These are phyloP conservation scores for Euphorbia celastroides DNA, from an alignment of 441 rosid genomes.

Conservation along the genomic window DNA sequence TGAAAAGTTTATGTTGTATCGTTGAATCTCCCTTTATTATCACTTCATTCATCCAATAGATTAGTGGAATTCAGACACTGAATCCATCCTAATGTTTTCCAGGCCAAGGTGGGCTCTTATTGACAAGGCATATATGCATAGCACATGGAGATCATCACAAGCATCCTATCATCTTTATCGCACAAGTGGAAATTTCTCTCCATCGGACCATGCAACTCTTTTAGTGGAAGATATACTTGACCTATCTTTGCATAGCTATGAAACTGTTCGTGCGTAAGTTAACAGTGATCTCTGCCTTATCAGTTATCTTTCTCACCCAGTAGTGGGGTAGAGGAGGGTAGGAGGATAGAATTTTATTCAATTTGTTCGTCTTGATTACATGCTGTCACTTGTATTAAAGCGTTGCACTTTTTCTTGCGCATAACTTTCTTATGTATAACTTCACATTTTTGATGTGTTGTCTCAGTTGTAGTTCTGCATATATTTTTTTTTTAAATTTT, in stretches of 20 bases:
- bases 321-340: background rate
- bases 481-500: background rate
- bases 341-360: background rate
- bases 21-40: slow-evolving; percentile 15
- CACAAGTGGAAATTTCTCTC: slow-evolving; percentile 65
- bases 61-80: slow-evolving; percentile 10
- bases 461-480: background rate
- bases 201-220: slow-evolving; percentile 63
- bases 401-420: slow-evolving; percentile 3
- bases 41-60: slow-evolving; percentile 11
- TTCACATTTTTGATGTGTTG: background rate
- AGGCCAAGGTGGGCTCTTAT: slow-evolving; percentile 99
- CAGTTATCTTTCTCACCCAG: background rate
- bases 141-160: slow-evolving; percentile 98
- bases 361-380: background rate
- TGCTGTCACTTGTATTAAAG: background rate
- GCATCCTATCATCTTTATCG: slow-evolving; percentile 90
- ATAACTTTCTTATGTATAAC: background rate
- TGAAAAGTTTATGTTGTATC: slow-evolving; percentile 21
- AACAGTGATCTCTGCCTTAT: background rate
- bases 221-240: slow-evolving; percentile 85
- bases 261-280: slow-evolving; percentile 95
- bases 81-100: slow-evolving; percentile 26
- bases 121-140: slow-evolving; percentile 97
- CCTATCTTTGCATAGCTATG: slow-evolving; percentile 91